Evolutionary conservation across 192 early-diverging fungal genomes (phyloP).

Genomic region (Phycomyces blakesleeanus): DNA sequence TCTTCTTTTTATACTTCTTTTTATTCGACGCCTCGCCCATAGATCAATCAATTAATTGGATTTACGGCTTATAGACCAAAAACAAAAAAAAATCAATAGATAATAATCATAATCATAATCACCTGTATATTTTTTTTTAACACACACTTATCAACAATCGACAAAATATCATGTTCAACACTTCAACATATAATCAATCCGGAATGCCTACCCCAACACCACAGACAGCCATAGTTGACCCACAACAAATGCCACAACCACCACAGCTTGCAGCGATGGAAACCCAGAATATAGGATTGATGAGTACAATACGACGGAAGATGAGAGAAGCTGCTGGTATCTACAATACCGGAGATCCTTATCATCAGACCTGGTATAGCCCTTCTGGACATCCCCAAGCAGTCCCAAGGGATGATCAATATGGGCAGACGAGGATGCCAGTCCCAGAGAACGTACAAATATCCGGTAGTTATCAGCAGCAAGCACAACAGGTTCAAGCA

Average conservation of each 20-base stretch:
- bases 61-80: too few species aligned
- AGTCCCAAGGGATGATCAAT: conserved; percentile 1
- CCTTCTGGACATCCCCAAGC: neutral
- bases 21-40: too few species aligned
- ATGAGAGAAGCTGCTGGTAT: conserved; percentile 14
- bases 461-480: neutral
- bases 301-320: conserved; percentile 1
- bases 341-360: neutral
- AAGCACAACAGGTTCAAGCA: neutral
- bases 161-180: neutral
- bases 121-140: too few species aligned
- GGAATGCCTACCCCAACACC: neutral
- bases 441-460: neutral
- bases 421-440: neutral
- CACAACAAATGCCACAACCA: conserved; percentile 4
- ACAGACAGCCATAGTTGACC: neutral
- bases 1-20: too few species aligned
- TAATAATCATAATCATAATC: too few species aligned
- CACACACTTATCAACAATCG: too few species aligned
- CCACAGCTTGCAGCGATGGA: conserved; percentile 4
- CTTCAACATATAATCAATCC: neutral
- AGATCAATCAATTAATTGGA: too few species aligned
- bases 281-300: neutral
- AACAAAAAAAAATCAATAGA: too few species aligned
- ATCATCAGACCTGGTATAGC: neutral